A percentile compares a stretch with the other conserved stretches of the same genome.
Conservation (phyloP, 352 stramenopile species). For the Elongisporangium undulatum region DNA sequence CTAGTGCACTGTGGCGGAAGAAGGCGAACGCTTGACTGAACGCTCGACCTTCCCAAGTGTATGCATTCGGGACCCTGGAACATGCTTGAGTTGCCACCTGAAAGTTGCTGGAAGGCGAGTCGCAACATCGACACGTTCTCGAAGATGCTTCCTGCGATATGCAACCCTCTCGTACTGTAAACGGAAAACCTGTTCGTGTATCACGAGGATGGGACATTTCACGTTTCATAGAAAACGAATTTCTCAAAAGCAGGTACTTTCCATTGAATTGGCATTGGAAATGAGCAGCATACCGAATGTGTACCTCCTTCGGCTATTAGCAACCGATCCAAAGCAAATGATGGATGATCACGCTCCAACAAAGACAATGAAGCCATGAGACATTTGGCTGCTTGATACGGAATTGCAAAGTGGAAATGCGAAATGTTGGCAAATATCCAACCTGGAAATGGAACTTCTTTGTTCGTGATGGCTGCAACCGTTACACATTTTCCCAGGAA, state of each 20-base stretch:
- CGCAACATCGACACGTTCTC: background rate
- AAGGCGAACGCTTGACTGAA: too few relatives aligned
- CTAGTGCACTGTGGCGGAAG: too few relatives aligned
- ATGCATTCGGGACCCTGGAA: too few relatives aligned
- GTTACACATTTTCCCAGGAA: background rate
- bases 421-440: background rate
- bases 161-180: background rate
- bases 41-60: too few relatives aligned
- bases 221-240: too few relatives aligned
- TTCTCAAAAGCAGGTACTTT: background rate
- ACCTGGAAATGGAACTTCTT: background rate
- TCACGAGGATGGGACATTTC: background rate
- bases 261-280: too few relatives aligned
- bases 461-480: background rate
- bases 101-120: background rate
- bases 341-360: too few relatives aligned
- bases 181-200: background rate
- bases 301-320: too few relatives aligned
- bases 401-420: too few relatives aligned
- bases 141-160: background rate
- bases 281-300: too few relatives aligned
- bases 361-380: background rate
- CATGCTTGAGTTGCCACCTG: too few relatives aligned
- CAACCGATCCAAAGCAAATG: too few relatives aligned
- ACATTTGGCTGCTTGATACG: background rate